Conservation (phyloP, 768 basidiomycete genomes). For the Phylloporus sp. region DNA sequence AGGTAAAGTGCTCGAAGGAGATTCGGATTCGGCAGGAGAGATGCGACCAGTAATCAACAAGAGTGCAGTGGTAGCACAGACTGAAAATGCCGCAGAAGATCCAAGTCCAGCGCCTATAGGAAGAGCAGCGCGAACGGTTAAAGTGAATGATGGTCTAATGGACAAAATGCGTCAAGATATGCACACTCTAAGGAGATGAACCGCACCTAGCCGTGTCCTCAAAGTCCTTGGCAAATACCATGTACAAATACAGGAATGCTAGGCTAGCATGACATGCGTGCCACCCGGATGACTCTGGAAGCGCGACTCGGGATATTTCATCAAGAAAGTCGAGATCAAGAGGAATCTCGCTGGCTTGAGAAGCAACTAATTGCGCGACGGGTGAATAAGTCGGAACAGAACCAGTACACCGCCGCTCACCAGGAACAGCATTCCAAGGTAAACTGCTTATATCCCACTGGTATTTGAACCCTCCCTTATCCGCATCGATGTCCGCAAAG, state of each 20-base stretch:
- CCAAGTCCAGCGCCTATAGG: constrained; percentile 96
- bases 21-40: constrained; percentile 32
- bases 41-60: constrained; percentile 75
- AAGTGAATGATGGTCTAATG: constrained; percentile 69
- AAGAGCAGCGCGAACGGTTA: constrained; percentile 80
- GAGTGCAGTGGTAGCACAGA: constrained; percentile 76
- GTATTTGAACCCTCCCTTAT: constrained; percentile 49
- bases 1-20: constrained; percentile 5
- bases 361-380: constrained; percentile 5
- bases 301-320: constrained; percentile 52
- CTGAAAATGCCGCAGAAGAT: constrained; percentile 94
- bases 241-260: constrained; percentile 92
- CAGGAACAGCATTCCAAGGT: constrained; percentile 74
- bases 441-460: constrained; percentile 78
- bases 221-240: constrained; percentile 52
- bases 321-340: constrained; percentile 74
- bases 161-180: constrained; percentile 11
- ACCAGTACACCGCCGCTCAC: constrained; percentile 5
- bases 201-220: constrained; percentile 54
- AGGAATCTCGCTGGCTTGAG: constrained; percentile 24
- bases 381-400: not conserved
- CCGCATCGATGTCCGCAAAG: constrained; percentile 66
- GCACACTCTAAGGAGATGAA: constrained; percentile 14
- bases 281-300: constrained; percentile 29
- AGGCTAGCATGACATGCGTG: constrained; percentile 49